Base-by-base conservation (phyloP, 2,329 filamentous ascomycete species). In the Penicillium sp. region DNA sequence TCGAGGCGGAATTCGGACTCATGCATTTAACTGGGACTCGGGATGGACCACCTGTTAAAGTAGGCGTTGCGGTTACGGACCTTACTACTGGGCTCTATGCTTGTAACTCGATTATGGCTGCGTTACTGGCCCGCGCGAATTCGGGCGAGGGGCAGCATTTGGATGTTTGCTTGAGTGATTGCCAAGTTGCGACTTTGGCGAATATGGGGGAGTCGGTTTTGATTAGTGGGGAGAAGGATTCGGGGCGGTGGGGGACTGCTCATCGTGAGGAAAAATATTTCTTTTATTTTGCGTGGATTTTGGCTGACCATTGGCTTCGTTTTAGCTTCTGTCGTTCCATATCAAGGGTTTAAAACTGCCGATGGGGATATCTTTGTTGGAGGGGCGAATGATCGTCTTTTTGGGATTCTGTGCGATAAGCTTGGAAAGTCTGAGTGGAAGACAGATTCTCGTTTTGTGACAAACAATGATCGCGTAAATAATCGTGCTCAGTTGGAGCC, bases 1-100 rank as follows among this genome's bases (percentile, higher is more conserved):
- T 97, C 13, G 94, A 97, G 77, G 94, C 93, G 55, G 94, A 97
- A 70, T 91, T 97, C 74, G 94, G 94, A 0, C 77, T 99, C 46
- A 97, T 99, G 93, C 94, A 99, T 75, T 97, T 99, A 64, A 99
- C 93, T 0, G 93, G 93, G 27, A 83, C 83, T 55, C 81, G 91
- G 48, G 88, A 95, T 64, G 91, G 92, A 0, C 88, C 91, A 2
- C 94, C 94, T 0, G 93, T 97, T 33, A 97, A 97, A 75, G 94
- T 97, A 2, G 94, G 94, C 13, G 93, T 97, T 3, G 94, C 94
- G 2, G 93, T 97, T 2, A 97, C 93, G 0, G 94, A 99, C 72
- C 75, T 99, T 45, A 97, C 93, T 0, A 97, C 94, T 0, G 94
- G 94, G 0, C 75, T 99, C 4, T 97, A 97, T 74, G 93, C 93